Evolutionary conservation across 2,329 filamentous ascomycete species (phyloP).

Genomic region (Verticillium dahliae): DNA sequence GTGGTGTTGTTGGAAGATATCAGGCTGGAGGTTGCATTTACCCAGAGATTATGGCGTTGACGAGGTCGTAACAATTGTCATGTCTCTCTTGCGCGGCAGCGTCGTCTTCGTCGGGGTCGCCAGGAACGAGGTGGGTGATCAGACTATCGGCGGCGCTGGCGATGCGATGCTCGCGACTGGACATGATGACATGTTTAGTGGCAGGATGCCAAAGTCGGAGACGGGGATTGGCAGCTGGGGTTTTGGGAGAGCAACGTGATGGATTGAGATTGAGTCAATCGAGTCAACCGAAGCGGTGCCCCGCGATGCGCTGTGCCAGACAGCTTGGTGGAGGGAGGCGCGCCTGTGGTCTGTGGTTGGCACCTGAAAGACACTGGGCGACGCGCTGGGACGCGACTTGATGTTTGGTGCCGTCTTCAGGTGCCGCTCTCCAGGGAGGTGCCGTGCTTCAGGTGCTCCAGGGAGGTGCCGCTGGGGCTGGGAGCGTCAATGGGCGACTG

Average conservation of each 20-base stretch:
- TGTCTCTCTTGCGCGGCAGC: conserved; percentile 63
- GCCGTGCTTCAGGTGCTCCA: too few species aligned
- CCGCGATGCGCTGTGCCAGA: not conserved
- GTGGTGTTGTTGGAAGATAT: not conserved
- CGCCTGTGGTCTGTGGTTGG: not conserved
- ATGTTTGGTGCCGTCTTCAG: not conserved
- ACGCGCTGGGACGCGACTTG: conserved; percentile 11
- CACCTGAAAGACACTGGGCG: not conserved
- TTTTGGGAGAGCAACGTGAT: too few species aligned
- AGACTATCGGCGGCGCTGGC: conserved; percentile 74
- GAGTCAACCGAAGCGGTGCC: not conserved
- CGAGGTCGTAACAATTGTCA: conserved; percentile 50
- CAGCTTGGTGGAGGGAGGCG: not conserved
- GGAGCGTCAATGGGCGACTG: not conserved
- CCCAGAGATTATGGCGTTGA: conserved; percentile 46
- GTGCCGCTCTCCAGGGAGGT: too few species aligned
- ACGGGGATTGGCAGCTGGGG: not conserved
- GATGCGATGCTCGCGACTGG: conserved; percentile 52
- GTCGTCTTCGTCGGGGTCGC: conserved; percentile 59
- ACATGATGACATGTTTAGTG: conserved; percentile 8
- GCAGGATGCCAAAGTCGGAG: not conserved
- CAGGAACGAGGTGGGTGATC: conserved; percentile 66
- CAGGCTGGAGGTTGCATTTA: conserved; percentile 16
- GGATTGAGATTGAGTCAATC: too few species aligned
- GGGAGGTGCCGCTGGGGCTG: too few species aligned